Evolutionary conservation across 805 yeast species (phyloP), one percentile per base, ranked within the genome.

Genomic region (Yamadazyma paraphyllophila): DNA sequence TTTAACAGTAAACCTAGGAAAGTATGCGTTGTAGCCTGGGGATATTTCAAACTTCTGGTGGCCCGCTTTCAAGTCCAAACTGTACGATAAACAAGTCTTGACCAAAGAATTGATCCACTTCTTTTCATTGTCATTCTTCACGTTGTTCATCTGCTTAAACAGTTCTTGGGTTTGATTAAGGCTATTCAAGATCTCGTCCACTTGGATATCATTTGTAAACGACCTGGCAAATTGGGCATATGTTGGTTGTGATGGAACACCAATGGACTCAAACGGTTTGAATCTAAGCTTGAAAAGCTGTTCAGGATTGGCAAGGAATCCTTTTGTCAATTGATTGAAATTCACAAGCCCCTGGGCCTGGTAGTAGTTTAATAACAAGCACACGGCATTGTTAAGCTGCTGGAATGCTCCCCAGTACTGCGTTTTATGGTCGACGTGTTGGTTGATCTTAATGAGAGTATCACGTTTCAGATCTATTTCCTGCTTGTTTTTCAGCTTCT

Each of bases 181-280:
- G 4, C 24, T 37, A 9, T 30, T 24, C 7, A 32, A 17, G 7
- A 44, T 17, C 8, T 41, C 44, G 4, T 44, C 46, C 13, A 29
- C 33, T 9, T 26, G 26, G 27, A 43, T 31, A 27, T 43, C 43
- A 2, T 13, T 14, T 1, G 39, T 25, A n/a, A 51, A 40, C 2
- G 49, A 27, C 6, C 25, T 17, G n/a, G 34, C 2, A 32, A 40
- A 49, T 17, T 44, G 39, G 2, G 31, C 26, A 26, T 38, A 49
- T 2, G 39, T 45, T 6, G 49, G 41, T 15, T 39, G 41, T 1
- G 45, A 7, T 5, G 55, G 55, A 7, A 49, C 48, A n/a, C 52
- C 53, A 29, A 51, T 45, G 3, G 53, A 49, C 27, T 51, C 51
- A 29, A 51, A 51, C 16, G 48, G 40, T 32, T 51, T 51, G 24